These are phyloP conservation scores for Didymella sp. DNA, from an alignment of 2,329 filamentous ascomycete species.

Conservation along the genomic window DNA sequence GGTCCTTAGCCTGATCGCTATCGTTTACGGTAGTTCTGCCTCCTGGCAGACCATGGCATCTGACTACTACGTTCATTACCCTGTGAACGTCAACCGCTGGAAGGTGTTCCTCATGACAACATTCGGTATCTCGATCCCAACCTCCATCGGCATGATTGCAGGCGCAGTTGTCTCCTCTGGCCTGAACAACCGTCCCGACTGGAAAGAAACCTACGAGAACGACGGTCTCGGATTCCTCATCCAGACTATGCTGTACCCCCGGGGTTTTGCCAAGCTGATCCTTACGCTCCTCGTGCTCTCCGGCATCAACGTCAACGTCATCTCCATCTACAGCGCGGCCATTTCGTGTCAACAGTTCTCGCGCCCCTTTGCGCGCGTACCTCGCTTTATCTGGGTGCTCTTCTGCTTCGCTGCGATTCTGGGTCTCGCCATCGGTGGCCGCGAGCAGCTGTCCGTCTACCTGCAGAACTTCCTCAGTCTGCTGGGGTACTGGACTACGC, in stretches of 20 bases:
- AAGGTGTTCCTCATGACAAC: conserved; percentile 55
- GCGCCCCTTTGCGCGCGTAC: conserved; percentile 59
- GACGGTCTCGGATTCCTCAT: conserved; percentile 59
- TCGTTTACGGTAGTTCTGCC: conserved; percentile 49
- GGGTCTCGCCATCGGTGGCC: conserved; percentile 54
- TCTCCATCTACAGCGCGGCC: conserved; percentile 59
- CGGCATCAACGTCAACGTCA: conserved; percentile 56
- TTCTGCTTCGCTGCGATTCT: conserved; percentile 54
- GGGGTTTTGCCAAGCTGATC: conserved; percentile 58
- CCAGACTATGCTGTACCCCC: conserved; percentile 54
- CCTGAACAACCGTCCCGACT: conserved; percentile 45
- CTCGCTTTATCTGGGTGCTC: conserved; percentile 58
- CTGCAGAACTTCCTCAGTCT: conserved; percentile 56
- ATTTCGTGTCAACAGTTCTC: conserved; percentile 58
- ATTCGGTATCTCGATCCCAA: conserved; percentile 52
- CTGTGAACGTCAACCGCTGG: conserved; percentile 47
- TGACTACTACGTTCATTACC: conserved; percentile 56
- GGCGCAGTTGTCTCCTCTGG: conserved; percentile 53
- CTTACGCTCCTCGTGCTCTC: conserved; percentile 54
- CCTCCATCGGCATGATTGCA: conserved; percentile 54
- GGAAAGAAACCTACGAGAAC: conserved; percentile 50
- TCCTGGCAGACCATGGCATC: conserved; percentile 53
- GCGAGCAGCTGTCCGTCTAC: conserved; percentile 52
- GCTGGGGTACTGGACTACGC: conserved; percentile 57
- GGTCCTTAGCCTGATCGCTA: conserved; percentile 39